phyloP scores from a whole-genome alignment of 208 protist genomes.

The Crithidia fasciculata region DNA sequence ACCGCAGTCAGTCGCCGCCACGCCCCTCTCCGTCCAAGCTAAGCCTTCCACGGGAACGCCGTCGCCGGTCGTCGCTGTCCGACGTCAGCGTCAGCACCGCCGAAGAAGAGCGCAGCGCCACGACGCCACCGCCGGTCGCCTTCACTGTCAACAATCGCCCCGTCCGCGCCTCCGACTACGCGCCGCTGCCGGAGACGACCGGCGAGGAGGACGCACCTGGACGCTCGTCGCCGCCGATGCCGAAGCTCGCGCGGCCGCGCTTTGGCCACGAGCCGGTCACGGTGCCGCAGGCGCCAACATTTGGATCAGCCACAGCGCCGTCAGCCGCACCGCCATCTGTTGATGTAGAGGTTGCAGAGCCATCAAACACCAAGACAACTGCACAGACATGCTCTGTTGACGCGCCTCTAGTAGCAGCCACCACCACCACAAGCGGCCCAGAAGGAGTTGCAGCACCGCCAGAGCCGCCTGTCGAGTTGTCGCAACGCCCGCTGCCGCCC shows the following conservation, averaged over 20 bases:
- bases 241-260: constrained; percentile 9
- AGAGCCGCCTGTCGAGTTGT: background rate
- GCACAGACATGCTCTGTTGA: background rate
- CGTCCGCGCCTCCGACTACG: constrained; percentile 14
- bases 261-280: constrained; percentile 4
- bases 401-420: background rate
- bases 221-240: background rate
- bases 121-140: background rate
- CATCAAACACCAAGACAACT: background rate
- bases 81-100: constrained; percentile 18
- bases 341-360: too few relatives aligned
- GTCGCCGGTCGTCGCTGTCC: constrained; percentile 1
- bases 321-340: too few relatives aligned
- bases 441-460: background rate
- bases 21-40: constrained; percentile 5
- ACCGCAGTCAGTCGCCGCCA: constrained; percentile 6
- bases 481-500: constrained; percentile 2
- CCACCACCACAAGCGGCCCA: constrained; percentile 5
- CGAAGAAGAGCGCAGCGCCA: background rate
- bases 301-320: background rate
- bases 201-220: background rate
- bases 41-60: background rate
- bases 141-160: background rate
- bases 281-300: background rate
- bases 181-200: background rate